These are phyloP conservation scores for Kickxella alabastrina DNA, from an alignment of 192 early-diverging fungal genomes.

Conservation along the genomic window DNA sequence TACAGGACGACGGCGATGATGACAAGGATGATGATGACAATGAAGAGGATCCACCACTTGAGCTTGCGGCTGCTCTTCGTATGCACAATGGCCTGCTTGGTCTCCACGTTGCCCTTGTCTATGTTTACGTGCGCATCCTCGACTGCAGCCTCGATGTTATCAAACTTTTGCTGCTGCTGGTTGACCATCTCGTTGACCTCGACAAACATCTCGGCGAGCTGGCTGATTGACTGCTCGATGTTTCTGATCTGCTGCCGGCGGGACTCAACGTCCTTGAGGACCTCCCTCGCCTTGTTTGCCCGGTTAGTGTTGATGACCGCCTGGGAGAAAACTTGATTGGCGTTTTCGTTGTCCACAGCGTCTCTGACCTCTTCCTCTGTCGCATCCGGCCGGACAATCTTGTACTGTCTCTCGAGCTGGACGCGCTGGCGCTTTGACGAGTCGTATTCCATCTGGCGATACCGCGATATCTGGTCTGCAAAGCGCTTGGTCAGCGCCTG, in stretches of 20 bases:
- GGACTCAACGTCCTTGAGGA: slow-evolving; percentile 14
- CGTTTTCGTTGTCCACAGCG: slow-evolving; percentile 8
- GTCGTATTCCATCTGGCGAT: slow-evolving; percentile 7
- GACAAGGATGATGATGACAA: slow-evolving; percentile 47
- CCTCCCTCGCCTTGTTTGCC: slow-evolving; percentile 8
- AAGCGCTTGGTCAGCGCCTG: slow-evolving; percentile 2
- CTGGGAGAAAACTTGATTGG: slow-evolving; percentile 14
- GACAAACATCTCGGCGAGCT: slow-evolving; percentile 19
- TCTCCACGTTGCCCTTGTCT: slow-evolving; percentile 11
- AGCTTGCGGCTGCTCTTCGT: slow-evolving; percentile 31
- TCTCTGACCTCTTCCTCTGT: slow-evolving; percentile 11
- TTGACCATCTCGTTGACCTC: slow-evolving; percentile 19
- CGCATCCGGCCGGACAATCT: slow-evolving; percentile 10
- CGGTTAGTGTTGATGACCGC: slow-evolving; percentile 2
- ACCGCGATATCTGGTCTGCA: slow-evolving; percentile 4
- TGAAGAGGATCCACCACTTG: slow-evolving; percentile 27
- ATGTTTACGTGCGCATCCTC: slow-evolving; percentile 10
- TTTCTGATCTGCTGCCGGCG: slow-evolving; percentile 16
- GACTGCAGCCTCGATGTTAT: slow-evolving; percentile 23
- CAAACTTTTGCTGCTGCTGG: slow-evolving; percentile 25
- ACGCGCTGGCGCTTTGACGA: neutral
- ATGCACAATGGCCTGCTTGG: slow-evolving; percentile 23
- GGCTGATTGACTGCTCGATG: slow-evolving; percentile 20
- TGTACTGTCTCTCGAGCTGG: slow-evolving; percentile 10
- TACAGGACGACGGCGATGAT: slow-evolving; percentile 35